These are phyloP conservation scores for Amanita fuliginea DNA, from an alignment of 768 basidiomycete genomes.

Conservation along the genomic window DNA sequence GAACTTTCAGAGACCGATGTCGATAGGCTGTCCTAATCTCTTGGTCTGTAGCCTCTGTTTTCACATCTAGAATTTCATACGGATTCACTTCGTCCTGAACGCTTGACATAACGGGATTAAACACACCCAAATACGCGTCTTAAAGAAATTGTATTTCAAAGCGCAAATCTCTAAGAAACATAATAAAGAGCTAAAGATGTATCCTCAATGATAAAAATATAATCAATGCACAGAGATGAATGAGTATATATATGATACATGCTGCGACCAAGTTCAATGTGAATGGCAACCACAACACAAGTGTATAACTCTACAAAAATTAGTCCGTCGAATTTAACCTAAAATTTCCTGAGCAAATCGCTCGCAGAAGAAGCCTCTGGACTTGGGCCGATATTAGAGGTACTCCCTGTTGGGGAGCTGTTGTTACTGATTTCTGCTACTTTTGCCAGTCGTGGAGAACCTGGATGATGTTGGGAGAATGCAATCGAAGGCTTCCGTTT, in stretches of 20 bases:
- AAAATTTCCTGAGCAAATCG: neutral
- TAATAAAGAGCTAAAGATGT: no score
- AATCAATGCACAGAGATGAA: slow-evolving; percentile 64
- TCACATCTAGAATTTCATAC: slow-evolving; percentile 59
- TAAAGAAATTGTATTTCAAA: no score
- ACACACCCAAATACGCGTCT: neutral
- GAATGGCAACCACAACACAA: neutral
- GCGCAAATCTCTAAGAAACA: no score
- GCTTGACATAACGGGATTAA: neutral
- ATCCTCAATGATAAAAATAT: slow-evolving; percentile 23
- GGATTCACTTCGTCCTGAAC: slow-evolving; percentile 55
- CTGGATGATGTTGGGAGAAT: neutral
- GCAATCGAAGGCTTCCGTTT: slow-evolving; percentile 27
- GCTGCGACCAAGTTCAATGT: slow-evolving; percentile 45
- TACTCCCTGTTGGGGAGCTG: neutral
- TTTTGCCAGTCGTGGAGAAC: neutral
- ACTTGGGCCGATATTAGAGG: slow-evolving; percentile 51
- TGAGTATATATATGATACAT: slow-evolving; percentile 68
- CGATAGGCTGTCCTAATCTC: slow-evolving; percentile 77
- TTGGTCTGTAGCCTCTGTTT: slow-evolving; percentile 56
- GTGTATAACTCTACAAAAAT: neutral
- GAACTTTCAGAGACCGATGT: slow-evolving; percentile 71
- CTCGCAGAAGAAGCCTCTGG: slow-evolving; percentile 32
- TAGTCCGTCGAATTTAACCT: neutral
- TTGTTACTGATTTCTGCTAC: neutral